Percentiles rank a stretch among this genome's conserved stretches.
Evolutionary conservation across 2,329 filamentous ascomycete genomes (phyloP).

Genomic region (Cladophialophora chaetospira): DNA sequence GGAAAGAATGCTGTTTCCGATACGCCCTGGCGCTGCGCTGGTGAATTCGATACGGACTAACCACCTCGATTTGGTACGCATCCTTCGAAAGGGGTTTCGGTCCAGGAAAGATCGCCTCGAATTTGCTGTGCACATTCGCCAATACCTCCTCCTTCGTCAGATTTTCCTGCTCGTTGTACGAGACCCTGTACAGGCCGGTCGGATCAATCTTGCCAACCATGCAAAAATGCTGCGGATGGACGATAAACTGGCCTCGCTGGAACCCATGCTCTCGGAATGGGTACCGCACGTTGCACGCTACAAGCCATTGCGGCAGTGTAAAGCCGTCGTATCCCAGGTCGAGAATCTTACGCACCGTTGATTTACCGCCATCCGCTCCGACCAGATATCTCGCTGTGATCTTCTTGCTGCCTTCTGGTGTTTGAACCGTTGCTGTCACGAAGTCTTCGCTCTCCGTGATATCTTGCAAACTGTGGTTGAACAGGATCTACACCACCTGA

Average conservation of each 20-base stretch:
- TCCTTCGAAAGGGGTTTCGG: conserved; percentile 52
- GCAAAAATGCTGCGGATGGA: conserved; percentile 63
- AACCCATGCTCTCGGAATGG: conserved; percentile 40
- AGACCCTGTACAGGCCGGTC: conserved; percentile 64
- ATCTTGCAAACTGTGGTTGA: conserved; percentile 9
- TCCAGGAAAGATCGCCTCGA: conserved; percentile 60
- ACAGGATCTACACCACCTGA: conserved; percentile 17
- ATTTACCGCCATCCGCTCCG: conserved; percentile 47
- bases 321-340: conserved; percentile 37
- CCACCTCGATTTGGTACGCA: conserved; percentile 59
- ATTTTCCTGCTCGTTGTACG: conserved; percentile 60
- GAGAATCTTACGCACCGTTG: conserved; percentile 39
- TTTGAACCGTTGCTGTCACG: conserved; percentile 9
- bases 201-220: conserved; percentile 63
- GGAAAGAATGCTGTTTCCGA: conserved; percentile 58
- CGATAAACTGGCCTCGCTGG: conserved; percentile 50
- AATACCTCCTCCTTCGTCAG: conserved; percentile 58
- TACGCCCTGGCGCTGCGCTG: conserved; percentile 61
- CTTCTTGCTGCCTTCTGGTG: conserved; percentile 4
- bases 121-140: conserved; percentile 57
- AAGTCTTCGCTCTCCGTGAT: conserved; percentile 8
- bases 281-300: conserved; percentile 32
- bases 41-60: conserved; percentile 64
- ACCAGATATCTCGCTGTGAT: conserved; percentile 52
- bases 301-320: conserved; percentile 37